Conservation (phyloP, 305 asterid genomes). For the Rubia occidens region DNA sequence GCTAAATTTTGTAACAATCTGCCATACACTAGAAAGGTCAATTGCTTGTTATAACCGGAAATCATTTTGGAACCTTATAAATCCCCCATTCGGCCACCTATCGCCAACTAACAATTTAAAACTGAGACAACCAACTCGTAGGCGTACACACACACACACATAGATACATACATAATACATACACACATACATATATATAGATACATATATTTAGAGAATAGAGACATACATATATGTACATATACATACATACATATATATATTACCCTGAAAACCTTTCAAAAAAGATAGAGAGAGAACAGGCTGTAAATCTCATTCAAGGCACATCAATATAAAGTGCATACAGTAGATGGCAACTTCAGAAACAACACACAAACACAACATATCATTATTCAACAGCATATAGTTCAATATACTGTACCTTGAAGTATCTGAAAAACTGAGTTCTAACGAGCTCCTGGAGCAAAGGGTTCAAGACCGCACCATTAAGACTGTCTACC, state of each 20-base stretch:
- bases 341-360: background rate
- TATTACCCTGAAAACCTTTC: background rate
- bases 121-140: background rate
- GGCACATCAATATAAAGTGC: background rate
- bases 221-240: background rate
- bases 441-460: conserved; percentile 79
- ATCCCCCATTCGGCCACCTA: background rate
- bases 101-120: background rate
- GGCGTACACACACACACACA: too few species aligned
- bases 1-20: background rate
- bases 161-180: too few species aligned
- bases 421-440: conserved; percentile 92
- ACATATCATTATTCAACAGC: background rate
- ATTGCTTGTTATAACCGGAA: background rate
- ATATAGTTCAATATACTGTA: conserved; percentile 16
- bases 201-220: too few species aligned
- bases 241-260: too few species aligned
- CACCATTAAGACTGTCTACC: conserved; percentile 66
- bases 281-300: too few species aligned
- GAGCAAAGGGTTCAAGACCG: conserved; percentile 72
- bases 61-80: background rate
- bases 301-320: too few species aligned
- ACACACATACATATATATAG: too few species aligned
- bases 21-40: too few species aligned
- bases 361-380: background rate